These are phyloP conservation scores for Microbotryomycetes sp. DNA, from an alignment of 1,284 basidiomycete genomes.

Conservation along the genomic window DNA sequence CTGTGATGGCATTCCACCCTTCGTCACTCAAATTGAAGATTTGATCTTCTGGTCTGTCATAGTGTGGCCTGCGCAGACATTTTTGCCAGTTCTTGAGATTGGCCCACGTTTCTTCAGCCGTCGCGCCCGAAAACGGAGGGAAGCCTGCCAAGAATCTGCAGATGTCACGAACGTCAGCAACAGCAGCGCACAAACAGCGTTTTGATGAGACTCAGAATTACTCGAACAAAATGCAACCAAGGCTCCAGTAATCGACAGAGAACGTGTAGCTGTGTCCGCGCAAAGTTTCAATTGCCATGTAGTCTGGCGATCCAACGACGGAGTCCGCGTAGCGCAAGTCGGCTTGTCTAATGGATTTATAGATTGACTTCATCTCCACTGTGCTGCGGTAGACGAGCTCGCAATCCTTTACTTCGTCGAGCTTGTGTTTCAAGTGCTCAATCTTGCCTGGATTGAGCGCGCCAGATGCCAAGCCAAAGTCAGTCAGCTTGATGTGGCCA, in stretches of 20 bases:
- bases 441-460: slow-evolving; percentile 92
- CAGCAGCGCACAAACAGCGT: slow-evolving; percentile 40
- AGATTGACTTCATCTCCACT: slow-evolving; percentile 88
- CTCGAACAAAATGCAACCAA: slow-evolving; percentile 94
- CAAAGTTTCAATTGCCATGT: slow-evolving; percentile 61
- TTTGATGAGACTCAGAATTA: slow-evolving; percentile 11
- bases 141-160: slow-evolving; percentile 55
- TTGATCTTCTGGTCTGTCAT: slow-evolving; percentile 90
- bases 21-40: slow-evolving; percentile 94
- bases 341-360: slow-evolving; percentile 82
- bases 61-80: slow-evolving; percentile 79
- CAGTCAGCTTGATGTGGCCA: slow-evolving; percentile 97
- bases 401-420: slow-evolving; percentile 94
- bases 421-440: slow-evolving; percentile 88
- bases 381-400: slow-evolving; percentile 86
- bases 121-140: slow-evolving; percentile 93
- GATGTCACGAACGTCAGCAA: slow-evolving; percentile 37
- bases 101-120: slow-evolving; percentile 97
- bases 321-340: slow-evolving; percentile 95
- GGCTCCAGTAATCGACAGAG: slow-evolving; percentile 96
- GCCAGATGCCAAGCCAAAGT: slow-evolving; percentile 96
- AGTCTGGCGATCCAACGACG: slow-evolving; percentile 96
- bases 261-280: slow-evolving; percentile 91
- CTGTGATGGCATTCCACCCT: slow-evolving; percentile 92
- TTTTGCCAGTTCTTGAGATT: slow-evolving; percentile 98